A percentile compares a stretch with the other conserved stretches of the same genome.
These are phyloP conservation scores for Epichloe festucae DNA, from an alignment of 2,329 filamentous ascomycete genomes.

Conservation along the genomic window DNA sequence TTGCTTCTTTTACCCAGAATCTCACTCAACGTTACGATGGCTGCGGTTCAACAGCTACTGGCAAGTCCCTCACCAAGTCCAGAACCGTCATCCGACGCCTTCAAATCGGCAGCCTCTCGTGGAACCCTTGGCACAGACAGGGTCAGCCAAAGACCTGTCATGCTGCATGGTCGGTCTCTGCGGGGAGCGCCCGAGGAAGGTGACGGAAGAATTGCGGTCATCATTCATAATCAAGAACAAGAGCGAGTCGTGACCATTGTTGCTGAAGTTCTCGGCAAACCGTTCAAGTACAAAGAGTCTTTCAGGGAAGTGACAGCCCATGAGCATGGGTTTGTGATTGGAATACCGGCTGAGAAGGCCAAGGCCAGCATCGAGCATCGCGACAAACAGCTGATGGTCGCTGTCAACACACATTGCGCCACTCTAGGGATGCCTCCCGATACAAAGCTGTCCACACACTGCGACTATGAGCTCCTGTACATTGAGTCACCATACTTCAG, in stretches of 20 bases:
- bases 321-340: slow-evolving; percentile 54
- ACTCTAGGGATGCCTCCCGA: slow-evolving; percentile 59
- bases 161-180: slow-evolving; percentile 26
- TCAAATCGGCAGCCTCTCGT: slow-evolving; percentile 12
- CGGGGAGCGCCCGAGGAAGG: slow-evolving; percentile 36
- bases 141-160: slow-evolving; percentile 19
- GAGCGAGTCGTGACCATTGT: slow-evolving; percentile 63
- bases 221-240: slow-evolving; percentile 59
- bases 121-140: slow-evolving; percentile 22
- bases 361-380: slow-evolving; percentile 44
- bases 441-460: slow-evolving; percentile 48
- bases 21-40: slow-evolving; percentile 15
- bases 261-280: slow-evolving; percentile 67
- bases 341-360: slow-evolving; percentile 45
- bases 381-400: slow-evolving; percentile 45
- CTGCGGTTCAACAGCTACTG: slow-evolving; percentile 25
- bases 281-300: slow-evolving; percentile 45
- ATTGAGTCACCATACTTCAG: slow-evolving; percentile 59
- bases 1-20: not conserved
- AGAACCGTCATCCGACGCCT: slow-evolving; percentile 9
- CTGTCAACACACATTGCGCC: slow-evolving; percentile 67
- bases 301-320: slow-evolving; percentile 40
- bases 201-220: slow-evolving; percentile 46
- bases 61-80: slow-evolving; percentile 20
- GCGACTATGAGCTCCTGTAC: slow-evolving; percentile 82